Conservation (phyloP, 441 rosid genomes). For the Populus trichocarpa region DNA sequence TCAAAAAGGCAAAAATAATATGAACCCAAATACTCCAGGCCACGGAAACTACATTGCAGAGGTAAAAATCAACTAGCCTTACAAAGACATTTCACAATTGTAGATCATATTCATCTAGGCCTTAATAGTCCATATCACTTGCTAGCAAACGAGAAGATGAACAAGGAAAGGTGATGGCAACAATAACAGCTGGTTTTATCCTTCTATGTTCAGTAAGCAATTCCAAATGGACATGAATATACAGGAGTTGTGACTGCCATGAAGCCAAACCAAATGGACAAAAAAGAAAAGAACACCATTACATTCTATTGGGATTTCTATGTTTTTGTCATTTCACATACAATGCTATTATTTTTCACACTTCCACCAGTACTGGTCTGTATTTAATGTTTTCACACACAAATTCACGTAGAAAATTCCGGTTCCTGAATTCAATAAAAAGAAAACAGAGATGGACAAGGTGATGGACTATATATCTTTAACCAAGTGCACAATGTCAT, state of each 20-base stretch:
- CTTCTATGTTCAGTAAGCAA: neutral
- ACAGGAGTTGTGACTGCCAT: neutral
- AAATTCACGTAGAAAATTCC: no score
- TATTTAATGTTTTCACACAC: no score
- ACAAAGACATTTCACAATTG: neutral
- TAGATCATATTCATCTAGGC: neutral
- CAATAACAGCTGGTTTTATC: neutral
- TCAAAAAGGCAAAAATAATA: neutral
- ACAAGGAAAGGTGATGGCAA: neutral
- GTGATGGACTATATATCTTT: neutral
- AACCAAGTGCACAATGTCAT: neutral
- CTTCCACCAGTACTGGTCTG: no score
- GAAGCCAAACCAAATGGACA: slow-evolving; percentile 2
- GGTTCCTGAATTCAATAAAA: no score
- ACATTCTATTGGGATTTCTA: neutral
- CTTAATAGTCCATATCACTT: neutral
- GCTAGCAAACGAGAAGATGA: neutral
- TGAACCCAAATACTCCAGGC: neutral
- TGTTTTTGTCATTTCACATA: no score
- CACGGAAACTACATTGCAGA: neutral
- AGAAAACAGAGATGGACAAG: no score
- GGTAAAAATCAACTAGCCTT: neutral
- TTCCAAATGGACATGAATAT: no score
- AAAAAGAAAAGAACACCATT: neutral
- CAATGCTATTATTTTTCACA: no score